Base-by-base conservation (phyloP, 2,329 filamentous ascomycete genomes). In the Monosporascus cannonballus region DNA sequence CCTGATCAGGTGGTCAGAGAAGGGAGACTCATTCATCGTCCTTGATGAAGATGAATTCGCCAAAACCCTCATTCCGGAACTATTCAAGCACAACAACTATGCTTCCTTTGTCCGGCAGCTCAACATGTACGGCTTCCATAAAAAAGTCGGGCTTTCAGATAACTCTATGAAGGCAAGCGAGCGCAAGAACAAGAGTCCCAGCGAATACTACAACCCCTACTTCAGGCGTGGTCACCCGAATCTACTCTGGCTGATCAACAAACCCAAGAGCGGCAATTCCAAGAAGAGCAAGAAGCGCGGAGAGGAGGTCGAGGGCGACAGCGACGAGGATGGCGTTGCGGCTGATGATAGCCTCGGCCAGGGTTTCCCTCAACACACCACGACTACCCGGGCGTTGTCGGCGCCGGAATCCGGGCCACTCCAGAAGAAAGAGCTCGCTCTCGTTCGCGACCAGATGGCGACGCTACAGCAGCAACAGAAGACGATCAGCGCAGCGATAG, bases 61-160 rank as follows among this genome's bases (percentile, higher is more conserved):
- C 22, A 96, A 96, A 70, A 88, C 89, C 39, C 96, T 99, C 63
- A 83, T 99, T 17, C 94, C 94, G 2, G 96, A 97, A 69, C 91
- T 97, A 66, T 99, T 99, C 78, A 99, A 99, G 73, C 94, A 97
- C 73, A 96, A 90, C 80, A 96, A 96, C 70, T 96, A 96, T 75
- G 92, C 92, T 34, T 96, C 91, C 72, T 96, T 96, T 68, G 92
- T 96, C 54, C 87, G 92, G 48, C 92, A 96, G 69, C 76, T 96
- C 54, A 96, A 96, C 76, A 96, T 96, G 69, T 96, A 96, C 71
- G 92, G 96, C 68, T 99, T 99, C 63, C 94, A 99, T 77, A 99
- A 99, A 77, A 87, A 89, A 42, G 89, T 94, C 4, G 89, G 89
- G 4, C 79, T 99, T 18, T 96, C 92, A 4, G 94, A 99, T 71